Evolutionary conservation across 1,284 basidiomycete species (phyloP).

Genomic region (Ganoderma leucocontextum): DNA sequence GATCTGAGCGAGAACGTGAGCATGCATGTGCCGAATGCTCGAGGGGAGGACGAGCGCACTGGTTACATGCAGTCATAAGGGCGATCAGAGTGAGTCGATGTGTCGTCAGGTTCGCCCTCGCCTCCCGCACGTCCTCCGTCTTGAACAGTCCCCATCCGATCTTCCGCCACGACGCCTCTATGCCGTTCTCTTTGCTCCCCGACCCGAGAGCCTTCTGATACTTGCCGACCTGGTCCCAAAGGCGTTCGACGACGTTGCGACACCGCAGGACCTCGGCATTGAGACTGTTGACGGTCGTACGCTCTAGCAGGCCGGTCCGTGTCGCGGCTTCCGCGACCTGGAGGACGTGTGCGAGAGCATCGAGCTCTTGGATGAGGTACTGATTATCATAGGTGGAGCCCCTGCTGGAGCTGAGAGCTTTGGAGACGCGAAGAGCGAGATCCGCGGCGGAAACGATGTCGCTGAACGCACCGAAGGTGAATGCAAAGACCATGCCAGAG

Average conservation of each 20-base stretch:
- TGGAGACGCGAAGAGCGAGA: constrained; percentile 25
- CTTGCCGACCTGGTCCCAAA: neutral
- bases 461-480: constrained; percentile 25
- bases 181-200: neutral
- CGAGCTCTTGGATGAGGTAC: constrained; percentile 1
- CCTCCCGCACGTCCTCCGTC: constrained; percentile 3
- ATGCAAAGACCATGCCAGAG: neutral
- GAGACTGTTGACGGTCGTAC: neutral
- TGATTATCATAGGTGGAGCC: neutral
- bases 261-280: neutral
- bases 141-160: constrained; percentile 3
- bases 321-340: neutral
- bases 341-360: neutral
- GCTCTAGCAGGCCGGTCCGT: neutral
- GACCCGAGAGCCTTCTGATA: neutral
- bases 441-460: constrained; percentile 30
- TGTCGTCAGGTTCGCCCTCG: neutral
- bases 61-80: constrained; percentile 1
- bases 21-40: neutral
- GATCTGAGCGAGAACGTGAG: neutral
- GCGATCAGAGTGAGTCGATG: neutral
- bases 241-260: neutral
- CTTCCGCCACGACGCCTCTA: constrained; percentile 1
- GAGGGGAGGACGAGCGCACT: neutral
- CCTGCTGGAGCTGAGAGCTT: neutral